Base-by-base conservation (phyloP, 2,329 filamentous ascomycete species). In the Drechslerella stenobrocha region DNA sequence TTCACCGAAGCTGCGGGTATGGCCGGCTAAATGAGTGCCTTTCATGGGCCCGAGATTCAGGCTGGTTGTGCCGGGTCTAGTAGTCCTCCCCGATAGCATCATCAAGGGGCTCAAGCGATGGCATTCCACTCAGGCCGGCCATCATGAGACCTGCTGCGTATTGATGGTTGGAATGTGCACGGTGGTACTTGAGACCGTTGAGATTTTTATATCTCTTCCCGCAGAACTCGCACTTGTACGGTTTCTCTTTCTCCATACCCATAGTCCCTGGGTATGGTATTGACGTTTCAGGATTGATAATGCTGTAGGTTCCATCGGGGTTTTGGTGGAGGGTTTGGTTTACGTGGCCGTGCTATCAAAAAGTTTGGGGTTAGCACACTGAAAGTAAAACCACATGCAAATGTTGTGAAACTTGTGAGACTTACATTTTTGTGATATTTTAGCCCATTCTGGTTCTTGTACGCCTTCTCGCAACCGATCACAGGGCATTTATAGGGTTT, bases 191-290 rank as follows among this genome's bases (percentile, higher is more conserved):
- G 70, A 98, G 83, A 4, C 93, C 93, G 77, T 98, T 98, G 69
- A 98, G 78, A 75, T 98, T 98, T 85, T 98, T 98, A 80, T 98
- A 98, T 52, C 93, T 88, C 80, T 98, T 98, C 74, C 92, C 91
- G 75, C 93, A 98, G 8, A 90, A 87, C 71, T 97, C 91, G 77
- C 93, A 98, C 75, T 91, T 91, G 76, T 97, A 97, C 1, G 93
- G 93, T 80, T 98, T 98, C 80, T 97, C 92, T 77, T 97, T 98
- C 79, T 98, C 93, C 93, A 98, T 98, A n/a, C 93, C 93, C 32
- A 96, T 81, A 0, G 93, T 97, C 28, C 93, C 93, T 0, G 93
- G 93, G 71, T 97, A 98, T 0, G 93, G 93, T 1, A 90, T 84
- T 24, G 89, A 93, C 0, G 93, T 97, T 75, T 96, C 89, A 0